phyloP scores from a whole-genome alignment of 805 yeast species.

The Saccharomycopsis fodiens region DNA sequence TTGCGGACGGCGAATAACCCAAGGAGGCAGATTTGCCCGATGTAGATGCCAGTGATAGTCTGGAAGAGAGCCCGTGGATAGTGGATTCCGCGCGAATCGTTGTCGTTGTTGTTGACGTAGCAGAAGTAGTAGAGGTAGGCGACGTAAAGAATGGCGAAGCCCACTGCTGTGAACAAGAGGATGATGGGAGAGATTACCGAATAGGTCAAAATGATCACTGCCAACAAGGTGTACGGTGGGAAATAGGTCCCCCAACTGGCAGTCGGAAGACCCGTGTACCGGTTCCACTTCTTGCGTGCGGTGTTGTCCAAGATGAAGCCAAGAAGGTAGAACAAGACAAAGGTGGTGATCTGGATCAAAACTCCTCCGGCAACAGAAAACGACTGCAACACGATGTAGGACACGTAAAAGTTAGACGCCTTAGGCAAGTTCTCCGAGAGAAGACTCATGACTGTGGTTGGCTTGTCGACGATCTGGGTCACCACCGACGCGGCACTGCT shows the following conservation, averaged over 20 bases:
- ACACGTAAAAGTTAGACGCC: conserved; percentile 64
- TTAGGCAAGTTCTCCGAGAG: conserved; percentile 65
- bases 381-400: conserved; percentile 64
- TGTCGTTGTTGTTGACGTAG: conserved; percentile 54
- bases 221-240: conserved; percentile 69
- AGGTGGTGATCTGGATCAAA: conserved; percentile 51
- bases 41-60: conserved; percentile 77
- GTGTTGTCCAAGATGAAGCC: conserved; percentile 54
- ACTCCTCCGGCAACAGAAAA: conserved; percentile 58
- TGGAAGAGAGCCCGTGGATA: conserved; percentile 88
- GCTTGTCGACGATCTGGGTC: conserved; percentile 51
- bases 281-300: conserved; percentile 56
- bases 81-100: conserved; percentile 73
- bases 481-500: conserved; percentile 67
- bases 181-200: conserved; percentile 78
- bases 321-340: conserved; percentile 51
- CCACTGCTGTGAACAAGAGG: conserved; percentile 60
- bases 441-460: conserved; percentile 48
- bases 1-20: conserved; percentile 86
- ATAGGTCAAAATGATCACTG: conserved; percentile 60
- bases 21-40: conserved; percentile 79
- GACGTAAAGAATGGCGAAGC: conserved; percentile 65
- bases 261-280: conserved; percentile 47
- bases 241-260: conserved; percentile 69
- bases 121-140: conserved; percentile 73